Conservation (phyloP, 495 filamentous ascomycete genomes). For the Massariosphaeria phaeospora region DNA sequence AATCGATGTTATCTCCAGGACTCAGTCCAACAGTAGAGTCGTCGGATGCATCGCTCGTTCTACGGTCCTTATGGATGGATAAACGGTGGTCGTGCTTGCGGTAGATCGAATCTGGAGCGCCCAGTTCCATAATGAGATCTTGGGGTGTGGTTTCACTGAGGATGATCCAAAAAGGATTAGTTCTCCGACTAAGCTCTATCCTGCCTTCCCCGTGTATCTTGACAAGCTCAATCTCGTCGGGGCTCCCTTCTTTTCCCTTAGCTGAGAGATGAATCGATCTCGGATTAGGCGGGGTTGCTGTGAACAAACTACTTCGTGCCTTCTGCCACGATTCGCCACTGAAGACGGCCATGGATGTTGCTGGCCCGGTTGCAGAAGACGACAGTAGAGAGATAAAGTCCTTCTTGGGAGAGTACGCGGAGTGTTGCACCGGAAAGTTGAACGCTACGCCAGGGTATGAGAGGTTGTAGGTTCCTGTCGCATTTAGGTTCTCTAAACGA, state of each 20-base stretch:
- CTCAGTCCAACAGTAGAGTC: slow-evolving; percentile 11
- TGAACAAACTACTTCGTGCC: slow-evolving; percentile 69
- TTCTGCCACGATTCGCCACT: slow-evolving; percentile 84
- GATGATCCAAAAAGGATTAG: slow-evolving; percentile 58
- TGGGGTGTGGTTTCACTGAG: slow-evolving; percentile 82
- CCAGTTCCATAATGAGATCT: slow-evolving; percentile 82
- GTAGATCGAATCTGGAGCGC: slow-evolving; percentile 92
- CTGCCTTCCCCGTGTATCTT: slow-evolving; percentile 47
- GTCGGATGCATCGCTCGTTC: slow-evolving; percentile 30
- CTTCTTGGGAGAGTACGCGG: slow-evolving; percentile 72
- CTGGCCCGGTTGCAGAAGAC: slow-evolving; percentile 65
- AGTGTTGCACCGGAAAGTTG: slow-evolving; percentile 71
- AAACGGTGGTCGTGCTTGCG: slow-evolving; percentile 86
- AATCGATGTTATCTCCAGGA: slow-evolving; percentile 34
- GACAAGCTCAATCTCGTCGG: slow-evolving; percentile 78
- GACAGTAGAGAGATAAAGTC: slow-evolving; percentile 84
- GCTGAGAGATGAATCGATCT: slow-evolving; percentile 51
- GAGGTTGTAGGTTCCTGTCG: slow-evolving; percentile 65
- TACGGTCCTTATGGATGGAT: slow-evolving; percentile 65
- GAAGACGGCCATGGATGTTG: slow-evolving; percentile 82
- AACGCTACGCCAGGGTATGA: slow-evolving; percentile 94
- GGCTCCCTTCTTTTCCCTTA: slow-evolving; percentile 59
- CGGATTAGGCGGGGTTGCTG: slow-evolving; percentile 62
- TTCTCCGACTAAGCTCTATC: slow-evolving; percentile 66
- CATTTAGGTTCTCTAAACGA: slow-evolving; percentile 46